Base-by-base conservation (phyloP, 2,329 filamentous ascomycete genomes). In the Talaromyces atroroseus region DNA sequence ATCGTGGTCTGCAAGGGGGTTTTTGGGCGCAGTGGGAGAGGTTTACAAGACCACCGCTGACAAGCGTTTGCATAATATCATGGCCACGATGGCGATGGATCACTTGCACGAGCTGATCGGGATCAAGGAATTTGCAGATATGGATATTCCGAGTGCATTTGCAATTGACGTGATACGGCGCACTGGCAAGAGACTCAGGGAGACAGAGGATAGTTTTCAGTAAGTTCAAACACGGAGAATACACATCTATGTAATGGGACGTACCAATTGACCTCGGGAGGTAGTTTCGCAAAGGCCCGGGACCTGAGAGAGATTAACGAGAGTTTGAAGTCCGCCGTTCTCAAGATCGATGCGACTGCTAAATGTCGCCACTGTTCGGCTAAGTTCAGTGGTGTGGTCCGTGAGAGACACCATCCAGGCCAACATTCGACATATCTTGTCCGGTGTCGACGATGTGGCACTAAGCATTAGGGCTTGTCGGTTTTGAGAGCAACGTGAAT, bases 1-100 rank as follows among this genome's bases (percentile, higher is more conserved):
- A 1, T 5, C 16, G n/a, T 56, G 53, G 53, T 56, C 53, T 20
- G 11, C 53, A 10, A 36, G 32, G 6, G 53, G 53, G 24, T 56
- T 56, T 20, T 10, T 56, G 23, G 18, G 11, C 2, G 26, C 32
- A 3, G 36, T 49, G 10, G 50, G 47, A 4, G 21, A 52, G 5
- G 36, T 26, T 4, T 47, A 47, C 14, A 21, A 52, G 16, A 44
- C 49, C 3, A 40, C 40, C 12, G 21, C 16, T 26, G 20, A 18
- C 42, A 7, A 18, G 36, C 20, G 32, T 21, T n/a, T 50, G 32
- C 32, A 18, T 38, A 18, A 6, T 16, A 38, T 36, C 29, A 21
- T 50, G 48, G n/a, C 36, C 12, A n/a, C 20, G 18, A 12, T 12
- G 7, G 32, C 36, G 32, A 23, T 29, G 8, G 11, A 12, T 23